A percentile compares a stretch with the other conserved stretches of the same genome.
Conservation (phyloP, 306 rosid genomes). For the Senna tora region DNA sequence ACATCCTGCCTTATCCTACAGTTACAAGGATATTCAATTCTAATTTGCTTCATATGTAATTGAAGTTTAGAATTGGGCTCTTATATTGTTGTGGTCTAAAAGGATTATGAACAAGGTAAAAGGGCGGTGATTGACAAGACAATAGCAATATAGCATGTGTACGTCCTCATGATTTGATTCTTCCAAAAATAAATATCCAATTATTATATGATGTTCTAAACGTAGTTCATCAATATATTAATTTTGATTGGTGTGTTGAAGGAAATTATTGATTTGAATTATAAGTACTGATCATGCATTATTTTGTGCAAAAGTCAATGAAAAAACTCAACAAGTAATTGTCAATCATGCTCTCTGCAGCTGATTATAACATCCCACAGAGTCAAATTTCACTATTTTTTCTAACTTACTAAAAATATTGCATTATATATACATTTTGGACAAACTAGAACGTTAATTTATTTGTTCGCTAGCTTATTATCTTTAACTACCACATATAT, state of each 20-base stretch:
- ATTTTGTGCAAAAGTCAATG: conserved; percentile 27
- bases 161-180: background rate
- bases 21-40: no score
- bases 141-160: background rate
- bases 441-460: background rate
- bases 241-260: background rate
- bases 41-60: no score
- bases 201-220: background rate
- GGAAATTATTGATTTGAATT: conserved; percentile 12
- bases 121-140: conserved; percentile 33
- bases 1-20: no score
- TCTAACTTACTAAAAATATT: background rate
- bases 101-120: background rate
- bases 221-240: background rate
- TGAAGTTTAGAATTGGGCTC: no score
- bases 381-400: background rate
- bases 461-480: background rate
- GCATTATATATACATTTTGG: background rate
- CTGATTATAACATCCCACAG: background rate
- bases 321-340: background rate
- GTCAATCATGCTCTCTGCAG: conserved; percentile 8
- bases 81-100: no score
- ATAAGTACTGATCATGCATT: background rate
- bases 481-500: background rate
- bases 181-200: background rate